Evolutionary conservation across 2,329 filamentous ascomycete species (phyloP).

Genomic region (Fusarium newnesense): DNA sequence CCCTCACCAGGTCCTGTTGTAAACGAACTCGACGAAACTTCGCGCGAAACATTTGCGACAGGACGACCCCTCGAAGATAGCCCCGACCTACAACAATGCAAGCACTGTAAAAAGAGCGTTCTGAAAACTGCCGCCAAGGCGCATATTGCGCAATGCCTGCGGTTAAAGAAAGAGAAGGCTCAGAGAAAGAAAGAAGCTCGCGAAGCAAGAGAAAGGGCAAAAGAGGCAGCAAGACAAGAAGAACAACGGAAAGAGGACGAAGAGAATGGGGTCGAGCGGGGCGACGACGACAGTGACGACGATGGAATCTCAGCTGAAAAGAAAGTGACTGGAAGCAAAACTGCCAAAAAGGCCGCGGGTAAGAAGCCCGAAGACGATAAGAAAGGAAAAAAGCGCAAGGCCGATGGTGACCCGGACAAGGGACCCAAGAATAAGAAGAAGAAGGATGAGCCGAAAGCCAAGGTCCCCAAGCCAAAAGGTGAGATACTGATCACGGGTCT

Average conservation of each 20-base stretch:
- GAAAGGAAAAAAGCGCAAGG: slow-evolving; percentile 82
- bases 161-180: slow-evolving; percentile 84
- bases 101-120: slow-evolving; percentile 92
- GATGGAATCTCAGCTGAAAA: slow-evolving; percentile 57
- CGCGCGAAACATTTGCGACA: slow-evolving; percentile 82
- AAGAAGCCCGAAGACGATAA: slow-evolving; percentile 75
- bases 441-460: slow-evolving; percentile 89
- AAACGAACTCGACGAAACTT: slow-evolving; percentile 78
- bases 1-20: slow-evolving; percentile 66
- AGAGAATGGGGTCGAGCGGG: slow-evolving; percentile 59
- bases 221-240: slow-evolving; percentile 68
- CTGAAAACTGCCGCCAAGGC: slow-evolving; percentile 78
- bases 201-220: slow-evolving; percentile 74
- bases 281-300: slow-evolving; percentile 60
- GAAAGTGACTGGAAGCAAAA: slow-evolving; percentile 55
- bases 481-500: slow-evolving; percentile 14
- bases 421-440: slow-evolving; percentile 91
- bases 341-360: slow-evolving; percentile 70
- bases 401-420: slow-evolving; percentile 81
- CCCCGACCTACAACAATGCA: slow-evolving; percentile 85
- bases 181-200: slow-evolving; percentile 80
- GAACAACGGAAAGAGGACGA: slow-evolving; percentile 64
- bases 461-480: slow-evolving; percentile 86
- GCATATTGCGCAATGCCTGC: slow-evolving; percentile 86
- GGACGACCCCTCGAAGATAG: slow-evolving; percentile 84